phyloP scores from a whole-genome alignment of 371 early-diverging fungal genomes.

The Mucor ambiguus region DNA sequence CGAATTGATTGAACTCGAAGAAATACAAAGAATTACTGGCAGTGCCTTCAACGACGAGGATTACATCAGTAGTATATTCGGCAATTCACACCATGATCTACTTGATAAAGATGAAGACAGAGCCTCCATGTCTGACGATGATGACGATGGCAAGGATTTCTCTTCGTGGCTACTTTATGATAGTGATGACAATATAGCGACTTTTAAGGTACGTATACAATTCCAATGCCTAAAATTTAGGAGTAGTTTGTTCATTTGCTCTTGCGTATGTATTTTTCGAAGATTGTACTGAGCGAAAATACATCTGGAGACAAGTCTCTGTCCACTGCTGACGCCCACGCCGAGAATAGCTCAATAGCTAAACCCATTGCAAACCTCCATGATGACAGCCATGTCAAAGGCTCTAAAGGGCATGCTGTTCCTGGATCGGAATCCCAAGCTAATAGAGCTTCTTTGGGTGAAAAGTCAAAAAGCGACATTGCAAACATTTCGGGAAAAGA shows the following conservation, averaged over 20 bases:
- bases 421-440: not conserved
- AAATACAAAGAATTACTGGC: not conserved
- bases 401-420: not conserved
- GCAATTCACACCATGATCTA: not conserved
- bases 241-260: not conserved
- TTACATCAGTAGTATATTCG: not conserved
- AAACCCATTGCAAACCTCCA: not conserved
- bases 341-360: not conserved
- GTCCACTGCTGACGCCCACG: not conserved
- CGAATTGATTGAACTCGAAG: not conserved
- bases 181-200: not conserved
- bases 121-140: not conserved
- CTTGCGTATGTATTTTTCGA: not conserved
- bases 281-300: not conserved
- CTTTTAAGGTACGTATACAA: slow-evolving; percentile 1
- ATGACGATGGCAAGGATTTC: not conserved
- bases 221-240: no score
- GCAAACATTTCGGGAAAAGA: not conserved
- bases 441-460: not conserved
- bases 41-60: not conserved
- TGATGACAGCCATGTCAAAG: not conserved
- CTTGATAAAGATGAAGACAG: not conserved
- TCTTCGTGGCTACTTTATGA: slow-evolving; percentile 16
- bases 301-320: not conserved
- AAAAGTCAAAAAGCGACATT: not conserved